A percentile compares a stretch with the other conserved stretches of the same genome.
Evolutionary conservation across 2,329 filamentous ascomycete genomes (phyloP).

Genomic region (Fonsecaea monophora): DNA sequence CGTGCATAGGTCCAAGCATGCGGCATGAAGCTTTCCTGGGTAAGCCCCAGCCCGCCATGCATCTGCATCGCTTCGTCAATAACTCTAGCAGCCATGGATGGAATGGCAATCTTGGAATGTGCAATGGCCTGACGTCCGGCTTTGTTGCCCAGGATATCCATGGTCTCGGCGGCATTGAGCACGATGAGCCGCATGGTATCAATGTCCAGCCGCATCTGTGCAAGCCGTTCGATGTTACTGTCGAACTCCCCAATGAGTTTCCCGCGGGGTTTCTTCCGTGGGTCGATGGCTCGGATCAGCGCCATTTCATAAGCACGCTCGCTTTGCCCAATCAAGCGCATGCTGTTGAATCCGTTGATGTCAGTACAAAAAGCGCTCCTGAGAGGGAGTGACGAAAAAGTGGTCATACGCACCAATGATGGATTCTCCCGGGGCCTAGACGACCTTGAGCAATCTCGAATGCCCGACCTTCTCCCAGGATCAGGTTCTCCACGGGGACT

Average conservation of each 20-base stretch:
- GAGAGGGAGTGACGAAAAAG: too few relatives aligned
- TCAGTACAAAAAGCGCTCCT: too few relatives aligned
- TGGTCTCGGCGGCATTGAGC: constrained; percentile 85
- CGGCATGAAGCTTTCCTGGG: constrained; percentile 74
- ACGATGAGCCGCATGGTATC: constrained; percentile 82
- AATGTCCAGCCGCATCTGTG: constrained; percentile 81
- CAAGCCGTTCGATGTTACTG: constrained; percentile 85
- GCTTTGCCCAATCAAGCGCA: constrained; percentile 82
- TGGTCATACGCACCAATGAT: constrained; percentile 62
- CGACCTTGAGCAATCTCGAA: constrained; percentile 94
- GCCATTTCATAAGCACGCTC: constrained; percentile 87
- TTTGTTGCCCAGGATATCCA: constrained; percentile 82
- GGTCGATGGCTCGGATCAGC: constrained; percentile 83
- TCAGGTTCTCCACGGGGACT: constrained; percentile 71
- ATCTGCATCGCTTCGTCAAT: constrained; percentile 37
- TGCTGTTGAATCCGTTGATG: constrained; percentile 46
- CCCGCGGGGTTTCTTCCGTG: constrained; percentile 80
- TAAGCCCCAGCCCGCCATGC: constrained; percentile 77
- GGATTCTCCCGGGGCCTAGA: constrained; percentile 84
- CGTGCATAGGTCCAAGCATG: constrained; percentile 78
- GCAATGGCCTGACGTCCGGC: constrained; percentile 77
- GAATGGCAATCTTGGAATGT: constrained; percentile 31
- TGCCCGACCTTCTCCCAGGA: constrained; percentile 81
- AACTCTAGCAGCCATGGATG: constrained; percentile 23
- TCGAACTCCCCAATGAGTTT: constrained; percentile 82